Percentiles rank a stretch among this genome's conserved stretches.
Evolutionary conservation across 257 asterid species (phyloP).

Genomic region (Solanum acaule): DNA sequence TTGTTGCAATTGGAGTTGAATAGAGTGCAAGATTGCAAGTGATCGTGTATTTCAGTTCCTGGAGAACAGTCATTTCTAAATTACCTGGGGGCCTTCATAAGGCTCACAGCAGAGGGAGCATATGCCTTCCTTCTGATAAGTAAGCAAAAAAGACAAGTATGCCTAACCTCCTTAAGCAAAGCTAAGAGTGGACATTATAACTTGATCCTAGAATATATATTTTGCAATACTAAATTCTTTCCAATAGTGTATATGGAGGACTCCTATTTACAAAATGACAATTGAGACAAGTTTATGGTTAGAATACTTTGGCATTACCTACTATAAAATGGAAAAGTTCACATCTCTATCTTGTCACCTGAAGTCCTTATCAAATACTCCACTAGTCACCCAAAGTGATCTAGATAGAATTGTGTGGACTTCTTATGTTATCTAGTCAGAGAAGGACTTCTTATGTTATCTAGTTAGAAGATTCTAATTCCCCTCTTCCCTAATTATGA

Average conservation of each 20-base stretch:
- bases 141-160: neutral
- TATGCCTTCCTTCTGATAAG: neutral
- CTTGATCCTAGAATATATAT: neutral
- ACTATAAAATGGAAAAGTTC: neutral
- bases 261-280: neutral
- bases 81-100: neutral
- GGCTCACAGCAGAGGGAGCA: neutral
- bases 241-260: neutral
- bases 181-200: neutral
- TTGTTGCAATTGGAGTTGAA: neutral
- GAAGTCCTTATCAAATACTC: neutral
- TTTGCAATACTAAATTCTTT: neutral
- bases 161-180: neutral
- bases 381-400: neutral
- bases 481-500: neutral
- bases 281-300: neutral
- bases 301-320: neutral
- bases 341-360: neutral
- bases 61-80: neutral
- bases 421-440: neutral
- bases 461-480: neutral
- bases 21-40: neutral
- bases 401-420: neutral
- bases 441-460: neutral
- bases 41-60: neutral